Evolutionary conservation across 2,329 filamentous ascomycete genomes (phyloP), one percentile per base, ranked within the genome.

Genomic region (Fusarium palustre): DNA sequence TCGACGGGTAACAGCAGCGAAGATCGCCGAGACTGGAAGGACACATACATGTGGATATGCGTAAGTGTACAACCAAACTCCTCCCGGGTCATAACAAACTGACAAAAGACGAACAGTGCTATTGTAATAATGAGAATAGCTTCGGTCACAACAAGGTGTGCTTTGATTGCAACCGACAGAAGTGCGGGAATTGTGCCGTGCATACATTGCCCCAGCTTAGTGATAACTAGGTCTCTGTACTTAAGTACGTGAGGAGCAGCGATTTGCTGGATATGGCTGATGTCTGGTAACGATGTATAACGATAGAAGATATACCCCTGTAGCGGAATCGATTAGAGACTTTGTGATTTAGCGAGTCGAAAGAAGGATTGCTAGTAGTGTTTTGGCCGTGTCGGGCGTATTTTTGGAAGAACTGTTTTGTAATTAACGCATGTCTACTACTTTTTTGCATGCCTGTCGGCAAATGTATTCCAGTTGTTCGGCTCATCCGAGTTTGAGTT

Each of bases 1-100:
- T 33, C 42, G 18, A 71, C 69, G 34, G 55, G 61, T 33, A 66
- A 58, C 16, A 42, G 22, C 20, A 57, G 42, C 20, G 45, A 39
- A 24, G 52, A 50, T 24, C 55, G 54, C 9, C 47, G 49, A 30
- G 70, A 68, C 42, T 68, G 30, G 48, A 54, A 34, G 22, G n/a
- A 64, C n/a, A 59, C 46, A 28, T 71, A 63, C 33, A 72, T 76
- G 62, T 79, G 77, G 77, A 55, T 3, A 42, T 79, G 78, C 34
- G 77, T 79, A 70, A 76, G 77, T 75, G 28, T 38, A 47, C 3
- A 2, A 13, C 13, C 30, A 24, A n/a, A 52, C 22, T 33, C 53
- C 7, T 33, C 20, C 3, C 9, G 24, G 30, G 41, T n/a, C 8
- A 13, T 12, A 22, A 30, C 15, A 20, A 42, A 25, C 55, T 74